Evolutionary conservation across 2,329 filamentous ascomycete genomes (phyloP).

Genomic region (Trichoderma lentiforme): DNA sequence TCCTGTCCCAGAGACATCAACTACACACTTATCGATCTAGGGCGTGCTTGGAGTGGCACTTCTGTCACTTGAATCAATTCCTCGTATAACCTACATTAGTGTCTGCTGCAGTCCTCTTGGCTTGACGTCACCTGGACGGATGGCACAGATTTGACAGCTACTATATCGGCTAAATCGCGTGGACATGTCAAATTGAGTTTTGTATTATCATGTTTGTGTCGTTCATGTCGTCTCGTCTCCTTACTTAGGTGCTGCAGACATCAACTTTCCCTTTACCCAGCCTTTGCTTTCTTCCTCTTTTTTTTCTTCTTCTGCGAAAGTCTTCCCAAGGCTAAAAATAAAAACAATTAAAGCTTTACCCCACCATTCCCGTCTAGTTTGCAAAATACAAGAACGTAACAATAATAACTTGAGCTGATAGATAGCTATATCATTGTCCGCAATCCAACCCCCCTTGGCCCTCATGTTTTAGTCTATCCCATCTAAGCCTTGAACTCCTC

Average conservation of each 20-base stretch:
- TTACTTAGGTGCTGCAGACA: slow-evolving; percentile 4
- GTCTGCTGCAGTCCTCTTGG: background rate
- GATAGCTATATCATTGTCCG: slow-evolving; percentile 14
- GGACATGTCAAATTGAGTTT: slow-evolving; percentile 9
- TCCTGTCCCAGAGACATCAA: background rate
- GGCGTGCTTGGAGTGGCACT: background rate
- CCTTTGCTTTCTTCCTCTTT: slow-evolving; percentile 3
- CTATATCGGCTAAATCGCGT: background rate
- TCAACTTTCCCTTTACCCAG: slow-evolving; percentile 15
- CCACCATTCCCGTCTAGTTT: slow-evolving; percentile 31
- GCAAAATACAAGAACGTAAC: slow-evolving; percentile 34
- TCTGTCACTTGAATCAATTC: background rate
- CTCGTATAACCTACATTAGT: slow-evolving; percentile 15
- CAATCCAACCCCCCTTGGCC: slow-evolving; percentile 19
- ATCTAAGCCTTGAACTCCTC: slow-evolving; percentile 59
- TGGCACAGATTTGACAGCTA: background rate
- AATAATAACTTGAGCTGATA: slow-evolving; percentile 21
- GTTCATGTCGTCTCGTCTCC: slow-evolving; percentile 9
- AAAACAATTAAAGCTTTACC: slow-evolving; percentile 22
- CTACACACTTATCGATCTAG: background rate
- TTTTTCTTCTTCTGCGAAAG: slow-evolving; percentile 7
- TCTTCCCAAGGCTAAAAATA: slow-evolving; percentile 13
- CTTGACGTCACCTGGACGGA: slow-evolving; percentile 12
- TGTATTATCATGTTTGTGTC: slow-evolving; percentile 20
- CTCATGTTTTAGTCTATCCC: background rate